Evolutionary conservation across 1,284 basidiomycete species (phyloP), one percentile per base, ranked within the genome.

Genomic region (Violaceomyces palustris): DNA sequence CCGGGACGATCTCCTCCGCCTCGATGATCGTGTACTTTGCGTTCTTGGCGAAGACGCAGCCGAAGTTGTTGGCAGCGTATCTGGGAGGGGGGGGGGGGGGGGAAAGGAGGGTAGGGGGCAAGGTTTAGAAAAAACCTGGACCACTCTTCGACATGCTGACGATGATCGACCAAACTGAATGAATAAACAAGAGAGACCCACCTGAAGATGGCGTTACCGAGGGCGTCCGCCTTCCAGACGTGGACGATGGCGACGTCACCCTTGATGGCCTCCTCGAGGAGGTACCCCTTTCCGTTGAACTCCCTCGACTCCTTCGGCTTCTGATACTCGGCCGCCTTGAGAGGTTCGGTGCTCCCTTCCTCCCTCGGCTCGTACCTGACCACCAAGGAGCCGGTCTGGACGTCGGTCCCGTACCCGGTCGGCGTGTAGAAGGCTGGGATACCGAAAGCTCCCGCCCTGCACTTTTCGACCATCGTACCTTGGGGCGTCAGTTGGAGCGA

Each of bases 381-480:
- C 3, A 75, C 68, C 25, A 77, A 69, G 11, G 72, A 72, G 9
- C 76, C 76, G 1, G 70, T 74, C 54, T 77, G 70, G 0, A 77
- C 71, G 6, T 69, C 67, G 0, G 76, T 77, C 8, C 74, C 74
- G 46, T 58, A 61, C 1, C 92, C 93, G 3, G 91, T 94, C 4
- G 91, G 88, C 4, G 91, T 97, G 77, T 81, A 98, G 78, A 98
- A 92, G 9, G 88, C 92, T 6, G 93, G 93, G 62, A 94, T 92
- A 45, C 93, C 93, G 18, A 89, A 88, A 3, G 87, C 92, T 47
- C 89, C 89, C 4, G 92, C 86, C 25, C 92, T 83, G 51, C 94
- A 80, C 52, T 91, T 84, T 72, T 94, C 93, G 15, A 87, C 86
- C 23, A 98, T 82, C 10, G 89, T 92, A 6, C 71, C 71, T 46